Evolutionary conservation across 805 yeast genomes (phyloP).

Genomic region (Lachancea nothofagi): DNA sequence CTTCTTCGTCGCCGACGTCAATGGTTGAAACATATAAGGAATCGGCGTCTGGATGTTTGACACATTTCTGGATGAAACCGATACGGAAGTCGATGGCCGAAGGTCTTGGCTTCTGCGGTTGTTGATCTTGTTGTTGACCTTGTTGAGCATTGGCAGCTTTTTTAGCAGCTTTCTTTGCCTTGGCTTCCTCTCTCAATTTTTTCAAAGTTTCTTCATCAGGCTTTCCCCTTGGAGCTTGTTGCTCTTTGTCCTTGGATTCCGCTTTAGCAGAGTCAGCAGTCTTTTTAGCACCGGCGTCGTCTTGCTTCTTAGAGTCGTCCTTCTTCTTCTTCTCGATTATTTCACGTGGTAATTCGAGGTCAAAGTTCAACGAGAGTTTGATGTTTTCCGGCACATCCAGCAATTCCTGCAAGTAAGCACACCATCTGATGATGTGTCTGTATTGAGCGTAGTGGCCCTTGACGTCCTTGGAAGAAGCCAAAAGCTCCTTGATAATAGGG

Average conservation of each 20-base stretch:
- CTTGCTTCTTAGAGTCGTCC: conserved; percentile 35
- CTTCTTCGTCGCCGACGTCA: conserved; percentile 92
- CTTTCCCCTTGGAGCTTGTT: conserved; percentile 37
- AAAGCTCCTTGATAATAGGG: conserved; percentile 55
- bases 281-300: conserved; percentile 19
- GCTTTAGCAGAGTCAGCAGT: conserved; percentile 14
- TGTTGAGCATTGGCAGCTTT: conserved; percentile 52
- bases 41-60: conserved; percentile 97
- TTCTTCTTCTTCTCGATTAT: conserved; percentile 52
- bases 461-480: conserved; percentile 38
- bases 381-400: conserved; percentile 48
- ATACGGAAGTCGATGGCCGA: conserved; percentile 87
- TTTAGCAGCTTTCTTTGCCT: conserved; percentile 53
- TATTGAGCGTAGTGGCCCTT: conserved; percentile 50
- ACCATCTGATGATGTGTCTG: conserved; percentile 93
- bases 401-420: conserved; percentile 74
- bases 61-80: conserved; percentile 94
- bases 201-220: conserved; percentile 45
- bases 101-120: conserved; percentile 66
- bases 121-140: conserved; percentile 29
- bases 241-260: conserved; percentile 26
- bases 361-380: conserved; percentile 55
- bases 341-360: conserved; percentile 69
- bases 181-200: conserved; percentile 46
- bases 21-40: conserved; percentile 93